Evolutionary conservation across 2,329 filamentous ascomycete genomes (phyloP), one percentile per base, ranked within the genome.

Genomic region (Rugonectria rugulosa): DNA sequence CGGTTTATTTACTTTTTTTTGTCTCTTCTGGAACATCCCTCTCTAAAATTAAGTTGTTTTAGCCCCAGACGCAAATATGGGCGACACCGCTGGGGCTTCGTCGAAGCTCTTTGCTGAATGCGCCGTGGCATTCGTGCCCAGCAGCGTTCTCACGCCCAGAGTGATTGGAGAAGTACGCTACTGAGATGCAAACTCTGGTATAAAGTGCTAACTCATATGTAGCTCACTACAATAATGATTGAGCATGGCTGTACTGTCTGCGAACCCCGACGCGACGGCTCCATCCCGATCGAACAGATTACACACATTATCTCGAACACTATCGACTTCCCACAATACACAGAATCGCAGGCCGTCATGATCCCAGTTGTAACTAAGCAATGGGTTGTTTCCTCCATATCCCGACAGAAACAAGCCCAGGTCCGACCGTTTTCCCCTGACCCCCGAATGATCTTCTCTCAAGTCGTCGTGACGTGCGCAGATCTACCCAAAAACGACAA

Each of bases 311-410:
- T 87, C 43, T 79, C 93, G 53, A 86, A 88, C 55, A 94, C 90
- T 1, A 90, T 92, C 73, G 92, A 99, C 72, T 99, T 99, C 66
- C 88, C 91, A n/a, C 87, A 94, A 67, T 98, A 95, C 71, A 80
- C 85, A 57, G 82, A 85, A 59, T 88, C 91, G 1, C 82, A 89
- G 60, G 89, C 91, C 42, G 79, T 85, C 61, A 89, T 96, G 81
- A 88, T 95, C 44, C 89, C 92, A 10, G 90, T 98, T 1, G 88
- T 98, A 23, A 93, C 87, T 61, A 87, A 90, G 4, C 79, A 84
- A 53, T 99, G 95, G 94, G 84, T 97, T 41, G 81, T 84, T 4
- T 80, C 81, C 20, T 95, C 90, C 4, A 73, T 97, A 2, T 73
- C 80, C 19, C 89, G 88, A 65, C 80, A 80, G 53, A 93, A 89